Base-by-base conservation (phyloP, 371 early-diverging fungal genomes). In the Conidiobolus incongruus region DNA sequence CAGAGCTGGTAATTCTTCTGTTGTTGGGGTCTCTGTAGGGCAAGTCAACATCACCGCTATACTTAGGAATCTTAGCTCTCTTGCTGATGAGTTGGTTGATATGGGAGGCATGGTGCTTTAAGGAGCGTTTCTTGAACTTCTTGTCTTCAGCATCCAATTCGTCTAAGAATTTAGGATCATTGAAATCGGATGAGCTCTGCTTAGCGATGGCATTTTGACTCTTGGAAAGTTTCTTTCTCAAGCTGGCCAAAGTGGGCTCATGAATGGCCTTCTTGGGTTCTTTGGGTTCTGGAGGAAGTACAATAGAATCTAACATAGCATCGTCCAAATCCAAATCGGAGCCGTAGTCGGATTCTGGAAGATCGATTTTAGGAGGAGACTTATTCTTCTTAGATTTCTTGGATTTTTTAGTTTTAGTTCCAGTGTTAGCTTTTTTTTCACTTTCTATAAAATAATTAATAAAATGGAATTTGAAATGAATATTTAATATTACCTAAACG, bases 71-170 rank as follows among this genome's bases (percentile, higher is more conserved):
- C 37, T 55, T 55, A 35, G 53, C 56, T 19, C 63, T 60, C 57
- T 68, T 66, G 47, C 20, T 39, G 20, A 31, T 31, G 22, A 17
- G 15, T 20, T 47, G 41, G 16, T 47, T 31, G 6, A 48, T 35
- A 15, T 32, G 7, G 15, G 29, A n/a, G 8, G 29, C 35, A 55
- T 79, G 72, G 55, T 77, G 75, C 53, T 79, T 59, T 33, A 81
- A 62, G 12, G 70, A 70, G 45, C 62, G 62, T 61, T 72, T 77
- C 47, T 65, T 70, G 46, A 62, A 62, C 17, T 62, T 48, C 62
- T 87, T 86, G 49, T 88, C 89, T 48, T 76, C 75, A 49, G 75
- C 54, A 50, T 88, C 88, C 10, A 70, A 63, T 39, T 75, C 79
- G 50, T 76, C 73, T 47, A 83, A 49, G 23, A 52, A 70, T 65